These are phyloP conservation scores for Talaromyces thailandensis DNA, from an alignment of 495 filamentous ascomycete genomes.

Conservation along the genomic window DNA sequence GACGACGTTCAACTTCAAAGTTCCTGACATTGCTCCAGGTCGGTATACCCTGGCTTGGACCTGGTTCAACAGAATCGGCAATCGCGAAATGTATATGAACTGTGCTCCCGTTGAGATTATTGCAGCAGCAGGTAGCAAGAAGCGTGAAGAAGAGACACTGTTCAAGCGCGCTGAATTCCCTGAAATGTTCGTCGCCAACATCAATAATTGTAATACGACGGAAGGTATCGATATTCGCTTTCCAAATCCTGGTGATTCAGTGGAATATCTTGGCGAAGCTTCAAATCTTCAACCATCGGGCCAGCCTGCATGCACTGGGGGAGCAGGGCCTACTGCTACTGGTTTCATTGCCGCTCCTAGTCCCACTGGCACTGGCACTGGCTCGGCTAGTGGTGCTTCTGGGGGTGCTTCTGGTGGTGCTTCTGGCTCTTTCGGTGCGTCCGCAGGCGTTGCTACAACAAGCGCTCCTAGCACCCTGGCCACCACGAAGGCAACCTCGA, in stretches of 20 bases:
- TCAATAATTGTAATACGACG: slow-evolving; percentile 51
- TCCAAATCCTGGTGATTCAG: slow-evolving; percentile 63
- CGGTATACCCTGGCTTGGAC: slow-evolving; percentile 74
- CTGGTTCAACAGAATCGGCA: slow-evolving; percentile 85
- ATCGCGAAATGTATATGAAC: slow-evolving; percentile 95
- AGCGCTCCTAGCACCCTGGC: slow-evolving; percentile 7
- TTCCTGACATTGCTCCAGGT: slow-evolving; percentile 34
- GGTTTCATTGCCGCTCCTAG: slow-evolving; percentile 7
- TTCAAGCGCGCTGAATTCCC: slow-evolving; percentile 47
- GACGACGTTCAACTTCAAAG: slow-evolving; percentile 31
- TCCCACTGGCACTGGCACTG: slow-evolving; percentile 17
- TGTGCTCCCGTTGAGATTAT: slow-evolving; percentile 64
- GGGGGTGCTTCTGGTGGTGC: neutral
- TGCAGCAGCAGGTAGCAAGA: slow-evolving; percentile 28
- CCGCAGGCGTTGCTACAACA: neutral
- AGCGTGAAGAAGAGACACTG: slow-evolving; percentile 20
- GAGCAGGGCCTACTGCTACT: slow-evolving; percentile 2
- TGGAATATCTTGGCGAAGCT: slow-evolving; percentile 25
- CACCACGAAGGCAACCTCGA: slow-evolving; percentile 4
- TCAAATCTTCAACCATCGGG: slow-evolving; percentile 21
- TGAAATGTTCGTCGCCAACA: slow-evolving; percentile 74
- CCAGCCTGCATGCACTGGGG: slow-evolving; percentile 22
- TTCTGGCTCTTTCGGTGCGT: slow-evolving; percentile 4
- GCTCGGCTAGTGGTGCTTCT: slow-evolving; percentile 10
- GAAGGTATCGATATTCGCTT: slow-evolving; percentile 52